Conservation (phyloP, 2,329 filamentous ascomycete genomes). For the Colletotrichum zoysiae region DNA sequence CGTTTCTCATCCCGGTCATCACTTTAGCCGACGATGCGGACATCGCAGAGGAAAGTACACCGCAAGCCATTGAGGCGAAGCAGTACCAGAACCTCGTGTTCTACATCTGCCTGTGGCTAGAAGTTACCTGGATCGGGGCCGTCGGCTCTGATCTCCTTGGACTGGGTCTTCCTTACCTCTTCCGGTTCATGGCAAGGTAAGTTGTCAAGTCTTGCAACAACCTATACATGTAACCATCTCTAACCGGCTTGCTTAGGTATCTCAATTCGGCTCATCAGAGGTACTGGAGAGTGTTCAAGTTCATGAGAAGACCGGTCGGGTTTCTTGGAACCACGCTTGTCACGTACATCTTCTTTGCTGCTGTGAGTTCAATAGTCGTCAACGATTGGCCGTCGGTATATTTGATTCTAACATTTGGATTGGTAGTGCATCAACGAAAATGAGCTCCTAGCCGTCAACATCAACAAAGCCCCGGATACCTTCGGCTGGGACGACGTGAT, state of each 20-base stretch:
- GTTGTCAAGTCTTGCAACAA: neutral
- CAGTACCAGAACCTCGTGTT: slow-evolving; percentile 43
- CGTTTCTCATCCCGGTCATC: slow-evolving; percentile 43
- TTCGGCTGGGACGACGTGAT: slow-evolving; percentile 33
- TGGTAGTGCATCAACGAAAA: slow-evolving; percentile 42
- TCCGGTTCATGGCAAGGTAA: slow-evolving; percentile 46
- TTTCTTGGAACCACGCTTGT: slow-evolving; percentile 42
- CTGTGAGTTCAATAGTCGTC: slow-evolving; percentile 29
- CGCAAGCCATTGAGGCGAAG: slow-evolving; percentile 27
- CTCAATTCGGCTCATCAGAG: slow-evolving; percentile 47
- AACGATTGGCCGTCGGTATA: too few species aligned
- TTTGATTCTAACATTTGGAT: neutral
- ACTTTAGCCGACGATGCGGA: slow-evolving; percentile 41
- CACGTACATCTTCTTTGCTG: slow-evolving; percentile 38
- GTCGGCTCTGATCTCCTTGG: slow-evolving; percentile 43
- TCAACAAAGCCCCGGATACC: slow-evolving; percentile 27
- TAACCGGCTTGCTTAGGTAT: slow-evolving; percentile 42
- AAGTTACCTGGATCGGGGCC: slow-evolving; percentile 44
- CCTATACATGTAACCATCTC: neutral
- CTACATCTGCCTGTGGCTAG: slow-evolving; percentile 45
- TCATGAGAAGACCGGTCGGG: slow-evolving; percentile 45
- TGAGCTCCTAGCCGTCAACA: slow-evolving; percentile 41
- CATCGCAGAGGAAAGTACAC: slow-evolving; percentile 23
- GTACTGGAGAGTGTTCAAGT: slow-evolving; percentile 47
- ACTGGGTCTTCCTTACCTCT: slow-evolving; percentile 45